Conservation (phyloP, 1,284 basidiomycete species). For the Grifola frondosa region DNA sequence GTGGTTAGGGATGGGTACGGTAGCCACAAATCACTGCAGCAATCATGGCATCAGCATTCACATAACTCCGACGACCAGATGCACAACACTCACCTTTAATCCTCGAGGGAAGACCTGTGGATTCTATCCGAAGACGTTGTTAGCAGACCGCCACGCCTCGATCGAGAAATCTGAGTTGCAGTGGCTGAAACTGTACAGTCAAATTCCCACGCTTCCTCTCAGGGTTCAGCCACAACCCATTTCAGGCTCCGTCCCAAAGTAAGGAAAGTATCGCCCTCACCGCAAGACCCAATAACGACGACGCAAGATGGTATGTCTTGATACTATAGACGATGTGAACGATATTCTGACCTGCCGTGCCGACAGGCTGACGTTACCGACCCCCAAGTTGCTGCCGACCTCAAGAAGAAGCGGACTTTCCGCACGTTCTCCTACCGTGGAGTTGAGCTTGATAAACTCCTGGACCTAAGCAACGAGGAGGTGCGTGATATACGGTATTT, state of each 20-base stretch:
- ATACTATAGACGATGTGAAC: conserved; percentile 7
- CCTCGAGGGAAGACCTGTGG: conserved; percentile 84
- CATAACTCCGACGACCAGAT: background rate
- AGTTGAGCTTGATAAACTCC: conserved; percentile 94
- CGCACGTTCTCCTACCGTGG: conserved; percentile 99
- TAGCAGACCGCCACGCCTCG: too few relatives aligned
- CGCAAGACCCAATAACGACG: conserved; percentile 38
- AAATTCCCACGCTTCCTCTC: conserved; percentile 39
- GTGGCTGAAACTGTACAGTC: conserved; percentile 57
- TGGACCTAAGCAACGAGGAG: conserved; percentile 95
- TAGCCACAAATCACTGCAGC: conserved; percentile 84
- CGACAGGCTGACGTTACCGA: conserved; percentile 86
- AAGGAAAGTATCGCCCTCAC: conserved; percentile 20
- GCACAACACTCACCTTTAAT: conserved; percentile 68
- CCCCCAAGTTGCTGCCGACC: conserved; percentile 85
- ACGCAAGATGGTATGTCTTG: conserved; percentile 55
- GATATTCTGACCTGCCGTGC: conserved; percentile 19
- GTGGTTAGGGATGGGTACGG: conserved; percentile 47
- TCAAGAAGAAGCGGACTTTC: conserved; percentile 98
- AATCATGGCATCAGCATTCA: background rate
- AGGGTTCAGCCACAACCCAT: conserved; percentile 28
- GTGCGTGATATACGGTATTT: conserved; percentile 43
- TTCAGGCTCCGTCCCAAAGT: conserved; percentile 44
- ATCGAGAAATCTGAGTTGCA: too few relatives aligned
- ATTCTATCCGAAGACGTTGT: conserved; percentile 71